Percentiles rank a stretch among this genome's conserved stretches.
phyloP scores from a whole-genome alignment of 345 rosid species.

The Adansonia digitata region DNA sequence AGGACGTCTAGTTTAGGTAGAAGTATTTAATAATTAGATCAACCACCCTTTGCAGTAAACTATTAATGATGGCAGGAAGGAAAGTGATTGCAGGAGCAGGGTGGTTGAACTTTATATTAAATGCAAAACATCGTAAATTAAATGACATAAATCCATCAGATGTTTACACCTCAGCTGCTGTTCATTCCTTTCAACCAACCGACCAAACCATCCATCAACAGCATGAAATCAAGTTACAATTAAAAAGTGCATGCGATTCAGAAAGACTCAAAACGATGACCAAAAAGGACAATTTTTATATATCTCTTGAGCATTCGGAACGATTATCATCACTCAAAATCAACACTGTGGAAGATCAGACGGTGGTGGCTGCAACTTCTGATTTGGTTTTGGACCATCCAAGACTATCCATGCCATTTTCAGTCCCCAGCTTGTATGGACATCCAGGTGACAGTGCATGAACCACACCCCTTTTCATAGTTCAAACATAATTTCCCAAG shows the following conservation, averaged over 20 bases:
- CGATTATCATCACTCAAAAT: background rate
- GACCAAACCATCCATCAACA: background rate
- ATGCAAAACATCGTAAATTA: background rate
- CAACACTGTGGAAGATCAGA: conserved; percentile 44
- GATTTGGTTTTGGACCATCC: conserved; percentile 30
- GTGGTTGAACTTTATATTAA: background rate
- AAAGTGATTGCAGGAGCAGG: background rate
- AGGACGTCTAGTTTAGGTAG: background rate
- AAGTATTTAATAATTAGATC: background rate
- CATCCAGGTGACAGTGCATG: conserved; percentile 35
- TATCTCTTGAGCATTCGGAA: background rate
- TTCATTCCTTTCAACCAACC: background rate
- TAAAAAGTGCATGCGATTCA: background rate
- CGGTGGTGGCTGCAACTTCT: conserved; percentile 33
- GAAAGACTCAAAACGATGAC: background rate
- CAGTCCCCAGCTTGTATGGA: conserved; percentile 35
- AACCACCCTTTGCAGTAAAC: background rate
- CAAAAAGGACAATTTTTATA: background rate
- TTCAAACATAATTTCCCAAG: background rate
- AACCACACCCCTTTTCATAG: conserved; percentile 30
- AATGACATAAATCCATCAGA: background rate
- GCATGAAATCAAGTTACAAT: background rate
- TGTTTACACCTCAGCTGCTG: background rate
- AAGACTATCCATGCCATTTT: conserved; percentile 34
- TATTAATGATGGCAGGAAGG: background rate